Evolutionary conservation across 208 protist genomes (phyloP).

Genomic region (Trypanosoma caninum): DNA sequence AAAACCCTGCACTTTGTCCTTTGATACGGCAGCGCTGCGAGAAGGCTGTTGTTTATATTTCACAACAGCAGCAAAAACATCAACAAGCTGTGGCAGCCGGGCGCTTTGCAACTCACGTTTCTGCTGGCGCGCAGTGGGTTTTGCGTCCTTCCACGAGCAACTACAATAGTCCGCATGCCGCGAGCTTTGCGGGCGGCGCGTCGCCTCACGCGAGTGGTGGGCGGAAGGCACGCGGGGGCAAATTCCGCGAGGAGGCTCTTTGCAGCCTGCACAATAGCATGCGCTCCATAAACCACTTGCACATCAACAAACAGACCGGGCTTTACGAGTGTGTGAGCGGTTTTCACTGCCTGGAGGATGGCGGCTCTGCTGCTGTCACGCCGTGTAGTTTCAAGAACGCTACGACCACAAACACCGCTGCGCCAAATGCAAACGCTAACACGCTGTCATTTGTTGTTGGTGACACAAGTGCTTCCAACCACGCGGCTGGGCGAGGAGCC

Average conservation of each 20-base stretch:
- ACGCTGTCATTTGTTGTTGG: background rate
- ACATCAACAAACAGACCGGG: constrained; percentile 60
- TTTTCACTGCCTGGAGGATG: constrained; percentile 86
- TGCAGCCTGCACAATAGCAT: constrained; percentile 80
- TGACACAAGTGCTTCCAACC: background rate
- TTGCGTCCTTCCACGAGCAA: constrained; percentile 11
- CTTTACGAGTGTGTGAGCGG: constrained; percentile 82
- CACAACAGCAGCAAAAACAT: constrained; percentile 16
- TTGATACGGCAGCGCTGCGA: constrained; percentile 55
- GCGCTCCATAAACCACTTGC: constrained; percentile 81
- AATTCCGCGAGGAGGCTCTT: constrained; percentile 77
- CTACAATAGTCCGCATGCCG: constrained; percentile 16
- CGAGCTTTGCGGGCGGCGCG: constrained; percentile 25
- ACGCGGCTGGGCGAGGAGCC: no score
- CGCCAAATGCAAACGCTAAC: background rate
- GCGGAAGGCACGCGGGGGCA: constrained; percentile 38
- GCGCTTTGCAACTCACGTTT: constrained; percentile 17
- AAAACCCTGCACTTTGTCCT: constrained; percentile 51
- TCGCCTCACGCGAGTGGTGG: constrained; percentile 23
- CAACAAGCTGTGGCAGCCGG: constrained; percentile 14
- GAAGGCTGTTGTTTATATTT: constrained; percentile 23
- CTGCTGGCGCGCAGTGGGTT: constrained; percentile 36
- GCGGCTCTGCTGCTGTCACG: constrained; percentile 22
- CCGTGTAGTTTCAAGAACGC: constrained; percentile 2
- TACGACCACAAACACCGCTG: background rate